These are phyloP conservation scores for Gossypium mustelinum DNA, from an alignment of 345 rosid species.

Conservation along the genomic window DNA sequence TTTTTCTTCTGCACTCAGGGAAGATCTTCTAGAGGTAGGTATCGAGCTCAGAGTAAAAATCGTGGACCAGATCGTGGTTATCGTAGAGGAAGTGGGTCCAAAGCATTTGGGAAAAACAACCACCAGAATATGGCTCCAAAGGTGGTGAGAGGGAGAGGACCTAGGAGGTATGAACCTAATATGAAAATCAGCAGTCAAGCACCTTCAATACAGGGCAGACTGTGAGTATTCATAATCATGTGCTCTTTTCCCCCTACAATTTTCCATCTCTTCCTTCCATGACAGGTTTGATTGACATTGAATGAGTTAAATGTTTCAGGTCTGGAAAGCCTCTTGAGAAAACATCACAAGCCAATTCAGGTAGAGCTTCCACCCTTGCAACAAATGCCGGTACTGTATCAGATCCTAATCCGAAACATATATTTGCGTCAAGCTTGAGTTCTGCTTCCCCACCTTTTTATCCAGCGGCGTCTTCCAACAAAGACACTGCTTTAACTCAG, in stretches of 20 bases:
- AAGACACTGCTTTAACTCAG: slow-evolving; percentile 41
- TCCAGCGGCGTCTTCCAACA: slow-evolving; percentile 74
- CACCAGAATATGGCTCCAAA: slow-evolving; percentile 52
- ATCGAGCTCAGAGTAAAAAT: slow-evolving; percentile 58
- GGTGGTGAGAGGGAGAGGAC: slow-evolving; percentile 72
- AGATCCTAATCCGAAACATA: slow-evolving; percentile 41
- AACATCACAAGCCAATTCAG: slow-evolving; percentile 31
- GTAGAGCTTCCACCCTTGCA: slow-evolving; percentile 30
- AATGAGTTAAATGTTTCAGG: slow-evolving; percentile 32
- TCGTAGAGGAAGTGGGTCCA: slow-evolving; percentile 48
- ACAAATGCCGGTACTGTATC: slow-evolving; percentile 42
- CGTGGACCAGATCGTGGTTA: slow-evolving; percentile 52
- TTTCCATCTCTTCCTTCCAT: background rate
- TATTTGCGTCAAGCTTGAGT: slow-evolving; percentile 67
- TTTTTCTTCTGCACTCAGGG: slow-evolving; percentile 37
- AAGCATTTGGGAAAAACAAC: slow-evolving; percentile 39
- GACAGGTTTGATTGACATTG: slow-evolving; percentile 2
- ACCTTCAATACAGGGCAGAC: slow-evolving; percentile 46
- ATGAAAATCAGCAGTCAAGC: slow-evolving; percentile 45
- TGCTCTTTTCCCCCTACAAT: background rate
- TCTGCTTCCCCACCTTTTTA: slow-evolving; percentile 97
- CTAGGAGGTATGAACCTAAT: slow-evolving; percentile 57
- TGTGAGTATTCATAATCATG: slow-evolving; percentile 32
- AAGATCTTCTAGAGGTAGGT: slow-evolving; percentile 53
- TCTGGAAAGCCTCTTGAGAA: slow-evolving; percentile 47